Evolutionary conservation across 1,284 basidiomycete genomes (phyloP).

Genomic region (Baeospora myosura): DNA sequence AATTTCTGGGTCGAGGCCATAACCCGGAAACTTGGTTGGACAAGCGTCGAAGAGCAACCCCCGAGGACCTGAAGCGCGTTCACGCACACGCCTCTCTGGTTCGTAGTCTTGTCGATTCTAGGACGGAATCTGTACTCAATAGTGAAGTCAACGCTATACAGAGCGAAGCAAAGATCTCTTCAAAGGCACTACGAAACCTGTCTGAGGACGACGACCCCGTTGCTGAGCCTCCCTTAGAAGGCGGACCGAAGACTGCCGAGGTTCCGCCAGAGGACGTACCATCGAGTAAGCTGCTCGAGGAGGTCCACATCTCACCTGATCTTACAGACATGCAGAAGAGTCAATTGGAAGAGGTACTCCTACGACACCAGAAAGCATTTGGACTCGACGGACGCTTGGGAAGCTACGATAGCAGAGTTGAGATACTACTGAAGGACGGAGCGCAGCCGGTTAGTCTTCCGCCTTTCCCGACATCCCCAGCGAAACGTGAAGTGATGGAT

Average conservation of each 20-base stretch:
- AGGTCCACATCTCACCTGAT: background rate
- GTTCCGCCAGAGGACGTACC: background rate
- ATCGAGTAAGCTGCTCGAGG: background rate
- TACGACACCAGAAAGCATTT: background rate
- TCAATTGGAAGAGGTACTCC: background rate
- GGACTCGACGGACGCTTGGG: background rate
- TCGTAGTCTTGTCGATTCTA: no score
- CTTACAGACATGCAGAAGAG: background rate
- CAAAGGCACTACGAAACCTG: background rate
- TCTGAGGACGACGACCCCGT: background rate
- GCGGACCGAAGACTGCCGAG: no score
- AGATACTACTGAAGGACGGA: background rate
- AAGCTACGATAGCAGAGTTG: background rate
- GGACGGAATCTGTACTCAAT: no score
- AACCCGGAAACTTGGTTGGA: constrained; percentile 16
- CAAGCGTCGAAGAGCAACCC: no score
- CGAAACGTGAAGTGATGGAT: background rate
- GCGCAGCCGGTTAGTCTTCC: background rate
- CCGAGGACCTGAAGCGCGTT: no score
- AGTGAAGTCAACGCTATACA: no score
- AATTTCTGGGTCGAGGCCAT: constrained; percentile 13
- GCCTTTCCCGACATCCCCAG: background rate
- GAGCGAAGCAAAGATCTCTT: background rate
- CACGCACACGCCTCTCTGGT: no score
- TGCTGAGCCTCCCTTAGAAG: background rate